Conservation (phyloP, 352 stramenopile genomes). For the Globisporangium rhizosaccharum region DNA sequence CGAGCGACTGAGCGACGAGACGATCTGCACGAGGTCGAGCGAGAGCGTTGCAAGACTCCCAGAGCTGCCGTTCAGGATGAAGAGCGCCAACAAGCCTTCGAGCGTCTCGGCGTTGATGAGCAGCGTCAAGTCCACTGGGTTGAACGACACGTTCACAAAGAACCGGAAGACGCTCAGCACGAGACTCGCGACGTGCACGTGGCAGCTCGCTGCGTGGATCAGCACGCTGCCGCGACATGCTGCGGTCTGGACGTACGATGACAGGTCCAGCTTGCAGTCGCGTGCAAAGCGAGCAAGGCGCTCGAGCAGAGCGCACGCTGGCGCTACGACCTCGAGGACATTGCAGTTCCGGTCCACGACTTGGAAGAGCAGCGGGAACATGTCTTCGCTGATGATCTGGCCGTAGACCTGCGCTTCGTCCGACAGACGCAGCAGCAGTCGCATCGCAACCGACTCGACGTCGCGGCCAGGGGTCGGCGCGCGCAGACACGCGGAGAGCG, state of each 20-base stretch:
- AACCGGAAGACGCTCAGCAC: constrained; percentile 44
- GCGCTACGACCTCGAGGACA: constrained; percentile 35
- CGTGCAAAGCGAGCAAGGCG: constrained; percentile 55
- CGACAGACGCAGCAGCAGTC: constrained; percentile 31
- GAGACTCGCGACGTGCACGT: constrained; percentile 26
- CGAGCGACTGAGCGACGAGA: constrained; percentile 34
- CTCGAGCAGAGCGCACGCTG: constrained; percentile 65
- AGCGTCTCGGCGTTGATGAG: constrained; percentile 49
- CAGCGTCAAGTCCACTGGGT: constrained; percentile 38
- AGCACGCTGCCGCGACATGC: constrained; percentile 36
- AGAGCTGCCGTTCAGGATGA: constrained; percentile 28
- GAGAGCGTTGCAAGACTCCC: constrained; percentile 27
- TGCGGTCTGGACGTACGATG: constrained; percentile 28
- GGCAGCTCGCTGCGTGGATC: constrained; percentile 27
- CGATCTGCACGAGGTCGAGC: constrained; percentile 34
- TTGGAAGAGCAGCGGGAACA: constrained; percentile 44
- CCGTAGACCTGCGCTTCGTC: constrained; percentile 39
- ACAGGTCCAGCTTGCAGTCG: constrained; percentile 50
- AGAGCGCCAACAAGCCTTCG: constrained; percentile 58
- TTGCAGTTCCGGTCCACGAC: constrained; percentile 53
- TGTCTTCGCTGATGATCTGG: constrained; percentile 50
- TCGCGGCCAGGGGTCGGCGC: constrained; percentile 14
- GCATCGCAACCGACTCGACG: constrained; percentile 26
- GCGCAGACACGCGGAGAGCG: constrained; percentile 31
- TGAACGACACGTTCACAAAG: constrained; percentile 47